Base-by-base conservation (phyloP, 176 grass and related monocot genomes). In the Oryza punctata region DNA sequence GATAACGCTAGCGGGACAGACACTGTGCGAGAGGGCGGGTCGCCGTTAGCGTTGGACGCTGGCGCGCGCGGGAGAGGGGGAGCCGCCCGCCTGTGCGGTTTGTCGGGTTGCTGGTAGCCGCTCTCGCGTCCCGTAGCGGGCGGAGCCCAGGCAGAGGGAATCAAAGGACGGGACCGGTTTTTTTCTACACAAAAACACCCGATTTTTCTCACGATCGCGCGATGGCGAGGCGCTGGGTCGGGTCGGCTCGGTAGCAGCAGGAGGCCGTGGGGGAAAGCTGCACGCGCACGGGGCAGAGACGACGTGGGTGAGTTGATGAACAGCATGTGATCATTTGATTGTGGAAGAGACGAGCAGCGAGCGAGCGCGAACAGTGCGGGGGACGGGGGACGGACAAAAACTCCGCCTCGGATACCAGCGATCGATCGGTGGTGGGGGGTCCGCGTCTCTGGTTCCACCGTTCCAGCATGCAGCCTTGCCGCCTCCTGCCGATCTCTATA, bases 81-180 rank as follows among this genome's bases (percentile, higher is more conserved):
- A 4, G n/a, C n/a, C n/a, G n/a, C n/a, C 80, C 87, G 72, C 26
- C 76, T 84, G 69, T 19, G 66, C 9, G 21, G 18, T 23, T 92
- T 84, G 91, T 89, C 91, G 30, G 33, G 74, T 46, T 54, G 61
- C 70, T 32, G 68, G 73, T 65, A 5, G 78, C 54, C 70, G 59
- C 7, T 52, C 7, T 52, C 60, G 82, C 50, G 82, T 87, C 78
- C 70, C 11, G 85, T 82, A 87, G 78, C 78, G 40, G 70, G 80
- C 43, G 78, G 85, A 46, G 79, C 46, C 33, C 73, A 73, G 82
- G 82, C 73, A 82, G 41, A 15, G 79, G 79, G 90, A 88, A 89
- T 88, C 90, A 76, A 89, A 85, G 82, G 75, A 78, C 86, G 61
- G 72, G 63, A 66, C 11, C 28, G 15, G 10, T 16, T 25, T 52